A percentile compares a stretch with the other conserved stretches of the same genome.
phyloP scores from a whole-genome alignment of 331 rosid species.

The Stylosanthes scabra region DNA sequence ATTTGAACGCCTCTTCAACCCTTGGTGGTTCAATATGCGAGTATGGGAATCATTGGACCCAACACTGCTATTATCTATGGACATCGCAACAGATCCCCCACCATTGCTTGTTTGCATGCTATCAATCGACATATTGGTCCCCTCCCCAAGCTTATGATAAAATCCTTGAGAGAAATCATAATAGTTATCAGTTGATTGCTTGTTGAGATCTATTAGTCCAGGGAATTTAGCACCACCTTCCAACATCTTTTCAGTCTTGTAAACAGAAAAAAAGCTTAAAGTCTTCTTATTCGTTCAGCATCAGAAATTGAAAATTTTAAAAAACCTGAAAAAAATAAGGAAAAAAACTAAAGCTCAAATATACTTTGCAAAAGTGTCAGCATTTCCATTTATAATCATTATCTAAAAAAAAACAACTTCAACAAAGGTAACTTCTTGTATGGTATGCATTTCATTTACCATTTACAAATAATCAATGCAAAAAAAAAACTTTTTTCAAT shows the following conservation, averaged over 20 bases:
- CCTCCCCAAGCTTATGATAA: slow-evolving; percentile 67
- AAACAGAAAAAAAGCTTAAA: slow-evolving; percentile 26
- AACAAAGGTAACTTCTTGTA: background rate
- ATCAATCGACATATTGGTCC: slow-evolving; percentile 80
- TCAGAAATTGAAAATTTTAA: slow-evolving; percentile 35
- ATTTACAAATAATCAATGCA: background rate
- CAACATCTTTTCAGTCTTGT: slow-evolving; percentile 53
- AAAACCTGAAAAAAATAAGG: slow-evolving; percentile 22
- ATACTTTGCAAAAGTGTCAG: background rate
- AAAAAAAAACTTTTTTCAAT: too few species aligned
- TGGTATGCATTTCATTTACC: background rate
- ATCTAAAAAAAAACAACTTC: background rate
- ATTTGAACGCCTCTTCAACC: slow-evolving; percentile 52
- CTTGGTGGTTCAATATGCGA: slow-evolving; percentile 66
- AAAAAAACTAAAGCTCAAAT: slow-evolving; percentile 29
- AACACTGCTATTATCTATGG: slow-evolving; percentile 75
- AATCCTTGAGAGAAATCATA: slow-evolving; percentile 73
- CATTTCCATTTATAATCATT: background rate
- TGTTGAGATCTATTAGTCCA: slow-evolving; percentile 54
- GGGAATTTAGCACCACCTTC: slow-evolving; percentile 64
- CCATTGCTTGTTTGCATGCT: slow-evolving; percentile 74
- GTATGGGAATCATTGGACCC: slow-evolving; percentile 80
- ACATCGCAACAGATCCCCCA: slow-evolving; percentile 85
- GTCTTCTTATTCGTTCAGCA: slow-evolving; percentile 52
- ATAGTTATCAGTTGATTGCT: slow-evolving; percentile 48